A percentile compares a stretch with the other conserved stretches of the same genome.
phyloP scores from a whole-genome alignment of 345 rosid species.

The Aurinia saxatilis region DNA sequence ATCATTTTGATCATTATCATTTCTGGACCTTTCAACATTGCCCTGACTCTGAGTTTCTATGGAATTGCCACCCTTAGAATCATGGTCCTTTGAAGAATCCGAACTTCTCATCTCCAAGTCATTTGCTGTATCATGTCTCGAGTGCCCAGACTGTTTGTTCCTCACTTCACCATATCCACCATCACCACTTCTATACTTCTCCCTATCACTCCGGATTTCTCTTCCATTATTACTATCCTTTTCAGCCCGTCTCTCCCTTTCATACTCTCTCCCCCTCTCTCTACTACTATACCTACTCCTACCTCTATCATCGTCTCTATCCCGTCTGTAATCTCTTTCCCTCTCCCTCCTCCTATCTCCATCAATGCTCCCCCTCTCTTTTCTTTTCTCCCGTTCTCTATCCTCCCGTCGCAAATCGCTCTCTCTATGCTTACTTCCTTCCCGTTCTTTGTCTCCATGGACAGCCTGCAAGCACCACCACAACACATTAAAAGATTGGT shows the following conservation, averaged over 20 bases:
- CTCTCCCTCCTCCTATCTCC: conserved; percentile 36
- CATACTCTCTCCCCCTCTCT: conserved; percentile 20
- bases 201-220: conserved; percentile 28
- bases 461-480: conserved; percentile 29
- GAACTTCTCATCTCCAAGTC: conserved; percentile 23
- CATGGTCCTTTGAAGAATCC: neutral
- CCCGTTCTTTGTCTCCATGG: conserved; percentile 7
- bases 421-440: conserved; percentile 27
- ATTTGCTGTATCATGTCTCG: conserved; percentile 25
- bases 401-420: conserved; percentile 26
- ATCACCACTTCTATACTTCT: conserved; percentile 12
- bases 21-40: conserved; percentile 34
- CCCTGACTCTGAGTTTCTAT: conserved; percentile 29
- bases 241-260: conserved; percentile 30
- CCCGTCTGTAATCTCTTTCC: neutral
- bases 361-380: conserved; percentile 32
- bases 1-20: conserved; percentile 51
- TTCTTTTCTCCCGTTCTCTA: conserved; percentile 29
- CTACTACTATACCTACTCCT: conserved; percentile 27
- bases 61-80: conserved; percentile 19
- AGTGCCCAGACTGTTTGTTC: conserved; percentile 27
- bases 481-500: conserved; percentile 9
- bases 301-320: conserved; percentile 25
- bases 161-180: conserved; percentile 26
- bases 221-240: conserved; percentile 35